Percentiles rank a stretch among this genome's conserved stretches.
These are phyloP conservation scores for Stachybotrys chlorohalonatus DNA, from an alignment of 2,329 filamentous ascomycete species.

Conservation along the genomic window DNA sequence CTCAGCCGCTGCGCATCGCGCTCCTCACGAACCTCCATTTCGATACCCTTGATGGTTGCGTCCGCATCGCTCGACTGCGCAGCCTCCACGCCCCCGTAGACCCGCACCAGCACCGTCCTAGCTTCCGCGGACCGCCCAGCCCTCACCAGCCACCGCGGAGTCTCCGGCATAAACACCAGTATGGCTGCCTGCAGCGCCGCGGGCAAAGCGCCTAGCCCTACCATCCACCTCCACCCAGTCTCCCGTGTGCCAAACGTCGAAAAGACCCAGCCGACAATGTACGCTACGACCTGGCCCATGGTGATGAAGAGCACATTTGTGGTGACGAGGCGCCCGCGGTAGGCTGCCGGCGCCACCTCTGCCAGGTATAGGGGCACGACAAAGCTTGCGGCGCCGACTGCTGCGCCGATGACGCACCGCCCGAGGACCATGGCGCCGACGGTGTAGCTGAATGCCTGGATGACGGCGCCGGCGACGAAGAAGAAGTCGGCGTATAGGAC, in stretches of 20 bases:
- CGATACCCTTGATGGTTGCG: conserved; percentile 58
- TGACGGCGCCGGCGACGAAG: conserved; percentile 57
- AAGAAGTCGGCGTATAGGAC: conserved; percentile 56
- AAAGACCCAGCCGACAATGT: conserved; percentile 72
- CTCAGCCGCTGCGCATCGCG: conserved; percentile 35
- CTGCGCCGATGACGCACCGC: conserved; percentile 59
- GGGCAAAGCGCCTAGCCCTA: conserved; percentile 73
- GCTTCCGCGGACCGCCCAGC: conserved; percentile 55
- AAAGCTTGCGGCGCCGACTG: conserved; percentile 68
- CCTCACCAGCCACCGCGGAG: conserved; percentile 77
- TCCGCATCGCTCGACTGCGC: conserved; percentile 39
- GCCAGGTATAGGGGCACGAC: conserved; percentile 84
- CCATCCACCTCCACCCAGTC: conserved; percentile 83
- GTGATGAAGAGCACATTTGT: conserved; percentile 79
- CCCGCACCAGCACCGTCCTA: conserved; percentile 51
- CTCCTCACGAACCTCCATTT: conserved; percentile 66
- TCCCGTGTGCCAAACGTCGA: conserved; percentile 39
- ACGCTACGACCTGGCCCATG: conserved; percentile 80
- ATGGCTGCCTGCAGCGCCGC: conserved; percentile 62
- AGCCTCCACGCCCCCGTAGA: conserved; percentile 45
- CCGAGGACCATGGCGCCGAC: conserved; percentile 60
- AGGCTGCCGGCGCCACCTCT: conserved; percentile 69
- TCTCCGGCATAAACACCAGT: conserved; percentile 72
- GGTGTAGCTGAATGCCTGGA: conserved; percentile 50
- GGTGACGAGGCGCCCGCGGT: conserved; percentile 73